Base-by-base conservation (phyloP, 202 grass and related monocot species). In the Panicum virgatum region DNA sequence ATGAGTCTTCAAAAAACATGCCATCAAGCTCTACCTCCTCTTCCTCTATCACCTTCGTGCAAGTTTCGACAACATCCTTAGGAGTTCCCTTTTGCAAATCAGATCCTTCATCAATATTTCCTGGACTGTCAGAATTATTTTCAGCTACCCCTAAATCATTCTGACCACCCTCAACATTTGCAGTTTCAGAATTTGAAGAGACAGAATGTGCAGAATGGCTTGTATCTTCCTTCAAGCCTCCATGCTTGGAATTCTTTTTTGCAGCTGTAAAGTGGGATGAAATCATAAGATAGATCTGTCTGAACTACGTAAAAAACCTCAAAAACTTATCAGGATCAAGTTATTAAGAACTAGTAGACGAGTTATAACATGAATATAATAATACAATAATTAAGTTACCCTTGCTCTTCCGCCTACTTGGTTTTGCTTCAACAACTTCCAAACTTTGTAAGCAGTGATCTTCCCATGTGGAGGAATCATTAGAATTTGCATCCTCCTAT, bases 1-100 rank as follows among this genome's bases (percentile, higher is more conserved):
- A 94, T 19, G 86, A 89, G 73, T 91, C 90, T 73, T 95, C 92
- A 78, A 93, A 95, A 76, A 98, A 98, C 63, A 93, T 76, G 75
- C 85, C 89, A 85, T 75, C 86, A 82, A 98, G 90, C 84, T 98
- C 88, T 67, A 93, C 72, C 84, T 90, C 90, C 72, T 95, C 92
- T 76, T 85, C 80, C 34, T 91, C 92, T 58, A 62, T 56, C 66
- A 87, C 86, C 67, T 83, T 89, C 37, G 65, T 82, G 78, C 73
- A 68, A 78, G 50, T 53, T 84, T 88, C 75, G 66, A 29, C 37
- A 9, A 71, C 67, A 88, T 80, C 69, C 13, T 91, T 85, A 88
- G 71, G 39, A 56, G 72, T 61, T 67, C 20, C 20, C 20, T 82
- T 84, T 57, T 88, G 67, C 51, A 89, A 67, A 73, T 27, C 51